Conservation (phyloP, 176 grass and related monocot genomes). For the Pontederia paniculata region DNA sequence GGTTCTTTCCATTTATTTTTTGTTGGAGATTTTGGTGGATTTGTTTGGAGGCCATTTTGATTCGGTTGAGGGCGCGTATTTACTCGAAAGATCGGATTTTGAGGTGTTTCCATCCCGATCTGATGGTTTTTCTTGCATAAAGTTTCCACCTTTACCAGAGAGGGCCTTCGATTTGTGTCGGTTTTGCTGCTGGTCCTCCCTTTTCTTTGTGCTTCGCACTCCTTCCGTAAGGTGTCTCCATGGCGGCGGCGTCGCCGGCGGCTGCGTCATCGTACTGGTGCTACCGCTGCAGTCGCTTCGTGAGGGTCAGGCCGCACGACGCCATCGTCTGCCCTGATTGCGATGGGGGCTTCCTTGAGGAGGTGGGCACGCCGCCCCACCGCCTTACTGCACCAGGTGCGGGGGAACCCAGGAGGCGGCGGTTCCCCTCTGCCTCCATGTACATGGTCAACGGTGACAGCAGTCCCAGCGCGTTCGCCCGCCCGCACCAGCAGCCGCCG, state of each 20-base stretch:
- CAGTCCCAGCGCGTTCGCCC: background rate
- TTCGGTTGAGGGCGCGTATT: too few species aligned
- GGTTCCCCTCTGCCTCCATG: background rate
- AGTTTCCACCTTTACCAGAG: too few species aligned
- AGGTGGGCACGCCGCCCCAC: conserved; percentile 33
- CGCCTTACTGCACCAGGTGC: background rate
- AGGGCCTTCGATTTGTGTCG: background rate
- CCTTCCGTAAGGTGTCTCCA: background rate
- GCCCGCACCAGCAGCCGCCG: conserved; percentile 1
- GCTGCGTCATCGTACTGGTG: conserved; percentile 73
- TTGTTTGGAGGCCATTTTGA: too few species aligned
- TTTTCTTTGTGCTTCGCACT: background rate
- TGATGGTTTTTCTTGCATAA: too few species aligned
- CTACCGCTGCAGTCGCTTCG: conserved; percentile 89
- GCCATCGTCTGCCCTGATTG: conserved; percentile 60
- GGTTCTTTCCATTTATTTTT: too few species aligned
- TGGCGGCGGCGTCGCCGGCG: conserved; percentile 18
- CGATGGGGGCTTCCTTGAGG: conserved; percentile 87
- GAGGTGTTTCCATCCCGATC: too few species aligned
- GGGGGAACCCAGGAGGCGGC: background rate
- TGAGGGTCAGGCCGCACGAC: conserved; percentile 24
- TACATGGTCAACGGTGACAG: background rate
- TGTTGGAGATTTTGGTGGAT: too few species aligned
- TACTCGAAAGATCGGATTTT: too few species aligned
- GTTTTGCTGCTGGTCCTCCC: background rate